A percentile compares a stretch with the other conserved stretches of the same genome.
phyloP scores from a whole-genome alignment of 257 asterid genomes.

The Datura wrightii region DNA sequence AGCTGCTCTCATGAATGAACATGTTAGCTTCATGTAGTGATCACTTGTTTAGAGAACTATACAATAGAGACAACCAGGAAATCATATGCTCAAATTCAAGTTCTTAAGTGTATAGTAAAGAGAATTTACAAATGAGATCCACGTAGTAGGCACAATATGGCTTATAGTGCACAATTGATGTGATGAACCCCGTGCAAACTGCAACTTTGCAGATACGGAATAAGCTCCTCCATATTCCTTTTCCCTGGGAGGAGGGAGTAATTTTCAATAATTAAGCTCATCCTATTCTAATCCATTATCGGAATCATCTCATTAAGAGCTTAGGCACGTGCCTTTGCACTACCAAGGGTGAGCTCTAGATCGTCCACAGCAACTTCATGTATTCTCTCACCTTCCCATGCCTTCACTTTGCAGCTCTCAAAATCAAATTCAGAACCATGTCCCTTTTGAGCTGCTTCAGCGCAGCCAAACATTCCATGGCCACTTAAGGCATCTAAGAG shows the following conservation, averaged over 20 bases:
- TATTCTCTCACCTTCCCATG: slow-evolving; percentile 37
- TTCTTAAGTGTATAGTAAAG: neutral
- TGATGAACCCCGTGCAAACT: neutral
- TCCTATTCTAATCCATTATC: neutral
- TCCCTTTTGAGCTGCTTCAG: slow-evolving; percentile 24
- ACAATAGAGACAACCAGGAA: slow-evolving; percentile 2
- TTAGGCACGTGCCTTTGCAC: slow-evolving; percentile 27
- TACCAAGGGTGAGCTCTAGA: slow-evolving; percentile 37
- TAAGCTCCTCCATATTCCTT: neutral
- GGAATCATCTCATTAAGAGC: slow-evolving; percentile 7
- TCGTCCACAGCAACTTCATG: slow-evolving; percentile 36
- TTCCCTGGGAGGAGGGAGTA: neutral
- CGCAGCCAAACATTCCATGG: slow-evolving; percentile 33
- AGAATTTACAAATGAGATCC: slow-evolving; percentile 24
- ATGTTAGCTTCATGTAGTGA: neutral
- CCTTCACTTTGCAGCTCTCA: slow-evolving; percentile 30
- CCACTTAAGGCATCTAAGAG: slow-evolving; percentile 30
- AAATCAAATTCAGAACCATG: slow-evolving; percentile 29
- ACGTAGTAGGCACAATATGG: neutral
- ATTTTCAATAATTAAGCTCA: neutral
- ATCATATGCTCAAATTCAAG: neutral
- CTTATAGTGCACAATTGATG: neutral
- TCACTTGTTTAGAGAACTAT: slow-evolving; percentile 26
- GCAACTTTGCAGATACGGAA: neutral
- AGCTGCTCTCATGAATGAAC: neutral